phyloP scores from a whole-genome alignment of 1,139 yeast genomes.

The Hyphopichia fennica region DNA sequence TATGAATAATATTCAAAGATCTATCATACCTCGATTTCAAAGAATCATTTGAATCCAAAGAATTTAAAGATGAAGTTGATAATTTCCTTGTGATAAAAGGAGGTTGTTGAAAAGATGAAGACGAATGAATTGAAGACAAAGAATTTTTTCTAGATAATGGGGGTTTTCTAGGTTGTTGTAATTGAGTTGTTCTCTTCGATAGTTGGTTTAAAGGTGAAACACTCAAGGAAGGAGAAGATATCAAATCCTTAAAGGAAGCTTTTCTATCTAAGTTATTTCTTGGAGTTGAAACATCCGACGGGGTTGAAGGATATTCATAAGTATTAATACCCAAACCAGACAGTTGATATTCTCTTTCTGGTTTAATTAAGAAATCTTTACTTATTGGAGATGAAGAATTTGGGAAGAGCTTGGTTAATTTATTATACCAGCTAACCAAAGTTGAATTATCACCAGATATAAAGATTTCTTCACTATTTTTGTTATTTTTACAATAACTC shows the following conservation, averaged over 20 bases:
- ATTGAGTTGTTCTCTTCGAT: background rate
- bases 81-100: conserved; percentile 8
- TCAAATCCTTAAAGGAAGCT: conserved; percentile 20
- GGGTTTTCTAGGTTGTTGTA: background rate
- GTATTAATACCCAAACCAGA: conserved; percentile 37
- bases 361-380: conserved; percentile 22
- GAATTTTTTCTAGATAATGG: conserved; percentile 2
- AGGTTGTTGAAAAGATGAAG: conserved; percentile 7
- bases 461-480: conserved; percentile 5
- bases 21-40: conserved; percentile 19
- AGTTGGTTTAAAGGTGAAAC: conserved; percentile 5
- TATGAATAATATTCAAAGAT: conserved; percentile 28
- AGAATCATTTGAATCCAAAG: conserved; percentile 20
- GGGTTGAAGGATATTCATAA: conserved; percentile 2
- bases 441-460: conserved; percentile 8
- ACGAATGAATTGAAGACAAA: background rate
- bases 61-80: conserved; percentile 13
- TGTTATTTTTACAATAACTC: conserved; percentile 16
- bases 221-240: conserved; percentile 20
- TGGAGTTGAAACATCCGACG: background rate
- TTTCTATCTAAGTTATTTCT: conserved; percentile 6
- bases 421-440: conserved; percentile 26
- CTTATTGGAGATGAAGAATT: conserved; percentile 23
- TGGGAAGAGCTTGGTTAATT: conserved; percentile 33
- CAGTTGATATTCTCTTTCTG: conserved; percentile 21